Evolutionary conservation across 2,329 filamentous ascomycete species (phyloP), one percentile per base, ranked within the genome.

Genomic region (Hymenoscyphus scutula): DNA sequence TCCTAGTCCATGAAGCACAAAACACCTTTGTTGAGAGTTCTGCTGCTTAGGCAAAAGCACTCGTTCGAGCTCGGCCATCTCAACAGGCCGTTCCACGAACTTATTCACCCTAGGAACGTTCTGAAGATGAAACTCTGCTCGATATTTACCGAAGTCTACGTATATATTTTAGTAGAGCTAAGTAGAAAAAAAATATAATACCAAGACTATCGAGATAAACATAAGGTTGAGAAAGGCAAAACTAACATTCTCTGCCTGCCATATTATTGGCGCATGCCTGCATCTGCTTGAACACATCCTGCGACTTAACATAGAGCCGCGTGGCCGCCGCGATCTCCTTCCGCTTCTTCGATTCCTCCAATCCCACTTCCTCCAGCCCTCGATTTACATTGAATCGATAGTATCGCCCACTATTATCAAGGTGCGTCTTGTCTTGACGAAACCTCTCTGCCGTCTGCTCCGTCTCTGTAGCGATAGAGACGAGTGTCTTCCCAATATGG

Each of bases 301-400:
- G 68, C 55, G 67, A 69, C 54, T 62, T 67, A 30, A 74, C 58
- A 62, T 74, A 74, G 19, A 66, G 64, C 58, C 68, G 57, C 54
- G 72, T 74, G 32, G 68, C 72, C 37, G 69, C 69, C 1, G 65
- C 66, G 53, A 77, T 74, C 41, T 70, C 69, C 17, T 67, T 70
- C 30, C 69, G 67, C 67, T 75, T 73, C 17, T 71, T 68, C 4
- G 68, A 65, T 62, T 80, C 76, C 61, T 80, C 75, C 0, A 81
- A 70, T 3, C 74, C 75, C 57, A 81, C 73, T 19, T 76, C 70
- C 59, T 77, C 75, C 1, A 81, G 69, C 5, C 78, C 76, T 23
- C 70, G 72, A 11, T 69, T 63, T 17, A 81, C 77, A 63, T 80
- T 80, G 65, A 81, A 81, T 7, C 79, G 76, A 66, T 75, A 81